Evolutionary conservation across 192 early-diverging fungal species (phyloP), one percentile per base, ranked within the genome.

Genomic region (Gaertneriomyces sp.): DNA sequence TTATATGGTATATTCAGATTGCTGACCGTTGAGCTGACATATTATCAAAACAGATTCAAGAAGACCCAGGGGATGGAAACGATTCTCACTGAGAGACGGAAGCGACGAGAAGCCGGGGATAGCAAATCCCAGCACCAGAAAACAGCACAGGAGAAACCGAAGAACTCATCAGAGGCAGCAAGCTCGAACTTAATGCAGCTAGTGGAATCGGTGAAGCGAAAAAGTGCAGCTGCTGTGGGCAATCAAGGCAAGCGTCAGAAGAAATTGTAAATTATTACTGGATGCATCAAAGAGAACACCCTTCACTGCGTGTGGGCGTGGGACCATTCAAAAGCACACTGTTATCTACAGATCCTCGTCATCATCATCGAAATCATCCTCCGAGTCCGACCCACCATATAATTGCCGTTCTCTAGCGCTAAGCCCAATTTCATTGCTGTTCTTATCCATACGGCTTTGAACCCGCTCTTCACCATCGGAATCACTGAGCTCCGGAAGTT

Each of bases 31-130:
- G 46, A n/a, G n/a, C 49, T 58, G 17, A 41, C 10, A 11, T n/a
- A 9, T n/a, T 44, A 12, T 17, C 17, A 59, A 47, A 6, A 25
- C 42, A 88, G 82, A 49, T 93, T 87, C 78, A 93, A 91, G 76
- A 91, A 91, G 78, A 91, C 91, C 11, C 87, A 86, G 57, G 85
- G 78, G 25, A 91, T 91, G 91, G 66, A 64, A 8, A 88, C 87
- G 65, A 63, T 91, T n/a, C 71, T 91, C 68, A 72, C 86, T 6
- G 64, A 69, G 50, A 61, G 68, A 33, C 64, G 66, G n/a, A 74
- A 68, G 55, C 20, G 68, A 16, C 54, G 54, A 5, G 33, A 56
- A 16, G 39, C 4, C 20, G 39, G 39, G 54, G 14, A 14, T 16
- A 33, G 39, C 8, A 33, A 12, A 38, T 4, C 16, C n/a, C n/a